A percentile compares a stretch with the other conserved stretches of the same genome.
Evolutionary conservation across 768 basidiomycete species (phyloP).

Genomic region (Tylopilus felleus): DNA sequence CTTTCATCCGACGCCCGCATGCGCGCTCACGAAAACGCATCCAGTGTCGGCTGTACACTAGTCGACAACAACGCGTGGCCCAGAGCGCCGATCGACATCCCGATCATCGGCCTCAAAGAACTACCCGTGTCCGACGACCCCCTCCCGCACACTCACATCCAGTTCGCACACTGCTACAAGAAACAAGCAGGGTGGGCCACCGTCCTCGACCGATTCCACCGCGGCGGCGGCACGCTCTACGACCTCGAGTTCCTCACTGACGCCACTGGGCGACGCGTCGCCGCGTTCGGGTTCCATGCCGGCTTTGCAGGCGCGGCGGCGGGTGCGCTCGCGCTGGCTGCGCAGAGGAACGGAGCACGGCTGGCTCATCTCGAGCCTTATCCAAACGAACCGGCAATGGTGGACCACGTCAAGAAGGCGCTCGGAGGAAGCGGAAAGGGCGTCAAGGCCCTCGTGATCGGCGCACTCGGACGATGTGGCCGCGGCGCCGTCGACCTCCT

Average conservation of each 20-base stretch:
- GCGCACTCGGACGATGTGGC: slow-evolving; percentile 93
- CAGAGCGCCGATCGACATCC: slow-evolving; percentile 62
- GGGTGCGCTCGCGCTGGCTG: slow-evolving; percentile 75
- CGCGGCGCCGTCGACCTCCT: slow-evolving; percentile 94
- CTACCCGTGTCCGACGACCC: slow-evolving; percentile 81
- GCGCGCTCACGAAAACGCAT: background rate
- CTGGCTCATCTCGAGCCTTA: slow-evolving; percentile 78
- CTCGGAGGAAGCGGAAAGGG: slow-evolving; percentile 69
- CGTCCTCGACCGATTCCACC: slow-evolving; percentile 80
- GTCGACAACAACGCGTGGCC: slow-evolving; percentile 90
- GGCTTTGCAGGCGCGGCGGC: slow-evolving; percentile 98
- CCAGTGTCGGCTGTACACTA: slow-evolving; percentile 85
- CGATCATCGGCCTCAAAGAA: slow-evolving; percentile 96
- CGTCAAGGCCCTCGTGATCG: slow-evolving; percentile 88
- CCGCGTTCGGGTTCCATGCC: slow-evolving; percentile 97
- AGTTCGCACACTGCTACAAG: slow-evolving; percentile 99
- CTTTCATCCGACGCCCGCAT: slow-evolving; percentile 8
- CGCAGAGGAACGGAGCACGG: slow-evolving; percentile 54
- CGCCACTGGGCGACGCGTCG: slow-evolving; percentile 80
- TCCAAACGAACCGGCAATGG: slow-evolving; percentile 80
- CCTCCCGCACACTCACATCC: slow-evolving; percentile 91
- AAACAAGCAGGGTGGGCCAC: slow-evolving; percentile 88
- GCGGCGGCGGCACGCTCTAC: slow-evolving; percentile 82
- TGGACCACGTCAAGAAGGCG: slow-evolving; percentile 61
- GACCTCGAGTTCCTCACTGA: slow-evolving; percentile 96